Base-by-base conservation (phyloP, 495 filamentous ascomycete species). In the Hapsidospora chrysogenum region DNA sequence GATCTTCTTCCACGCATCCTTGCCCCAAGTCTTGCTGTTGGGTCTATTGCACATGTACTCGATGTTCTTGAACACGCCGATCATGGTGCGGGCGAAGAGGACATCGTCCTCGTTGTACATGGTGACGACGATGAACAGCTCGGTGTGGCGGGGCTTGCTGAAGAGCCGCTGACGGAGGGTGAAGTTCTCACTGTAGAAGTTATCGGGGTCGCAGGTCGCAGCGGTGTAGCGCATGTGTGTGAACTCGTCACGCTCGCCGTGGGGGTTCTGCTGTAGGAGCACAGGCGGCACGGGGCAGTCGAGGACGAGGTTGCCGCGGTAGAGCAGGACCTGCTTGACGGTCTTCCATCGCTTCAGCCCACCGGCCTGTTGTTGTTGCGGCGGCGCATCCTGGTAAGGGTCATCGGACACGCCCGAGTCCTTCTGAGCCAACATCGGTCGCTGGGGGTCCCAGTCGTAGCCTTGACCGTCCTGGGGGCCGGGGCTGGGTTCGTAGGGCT, bases 81-180 rank as follows among this genome's bases (percentile, higher is more conserved):
- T 82, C 84, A 99, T 81, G 3, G 92, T 99, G 23, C 92, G 74
- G 25, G 92, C 85, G 49, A 99, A 94, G 13, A 96, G 68, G 40
- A 94, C 80, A 39, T 96, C 92, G 51, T 99, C 85, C 53, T 99
- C 92, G 48, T 99, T 99, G 61, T 85, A 99, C 92, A 99, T 99
- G 20, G 92, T 99, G 27, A 99, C 70, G 6, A 83, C 89, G 49
- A 99, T 95, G 57, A 99, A 96, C 0, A 99, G 67, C 61, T 99
- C 92, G 0, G 92, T 99, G 46, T 92, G 77, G 28, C 92, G 65
- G 9, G 85, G 77, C 55, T 93, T 93, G 37, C 83, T 82, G 54
- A 96, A 96, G 8, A 99, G 71, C 53, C 75, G 76, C 57, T 99
- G 92, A 23, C 92, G 82, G 35, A 99, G 65, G 0, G 89, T 96